Evolutionary conservation across 2,329 filamentous ascomycete genomes (phyloP).

Genomic region (Raffaelea deltoideospora): DNA sequence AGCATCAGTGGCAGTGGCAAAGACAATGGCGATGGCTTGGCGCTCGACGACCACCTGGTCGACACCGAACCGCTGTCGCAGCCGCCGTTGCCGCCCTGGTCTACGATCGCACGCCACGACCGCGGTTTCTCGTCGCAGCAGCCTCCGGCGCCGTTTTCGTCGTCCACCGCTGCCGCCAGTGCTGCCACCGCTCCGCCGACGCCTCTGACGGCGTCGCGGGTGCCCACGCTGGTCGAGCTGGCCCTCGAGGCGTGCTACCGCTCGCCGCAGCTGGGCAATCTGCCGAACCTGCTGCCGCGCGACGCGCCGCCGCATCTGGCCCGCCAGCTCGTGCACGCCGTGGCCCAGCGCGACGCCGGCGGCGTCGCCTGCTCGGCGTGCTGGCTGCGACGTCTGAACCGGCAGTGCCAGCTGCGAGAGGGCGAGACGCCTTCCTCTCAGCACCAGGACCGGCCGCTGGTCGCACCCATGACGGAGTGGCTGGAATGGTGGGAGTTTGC

Average conservation of each 20-base stretch:
- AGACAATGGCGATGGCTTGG: too few species aligned
- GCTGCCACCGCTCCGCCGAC: not conserved
- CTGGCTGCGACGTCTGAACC: too few species aligned
- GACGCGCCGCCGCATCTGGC: conserved; percentile 23
- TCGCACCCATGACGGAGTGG: conserved; percentile 39
- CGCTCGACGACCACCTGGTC: too few species aligned
- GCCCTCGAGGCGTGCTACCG: conserved; percentile 31
- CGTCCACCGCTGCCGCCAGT: not conserved
- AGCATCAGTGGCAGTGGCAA: too few species aligned
- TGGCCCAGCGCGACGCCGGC: conserved; percentile 28
- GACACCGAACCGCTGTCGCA: not conserved
- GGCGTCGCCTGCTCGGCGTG: conserved; percentile 38
- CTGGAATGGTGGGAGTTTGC: conserved; percentile 42
- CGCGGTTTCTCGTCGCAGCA: too few species aligned
- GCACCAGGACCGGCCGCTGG: conserved; percentile 22
- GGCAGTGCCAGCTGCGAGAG: too few species aligned
- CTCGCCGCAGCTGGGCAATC: conserved; percentile 24
- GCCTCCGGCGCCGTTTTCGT: not conserved
- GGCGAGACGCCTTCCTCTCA: too few species aligned
- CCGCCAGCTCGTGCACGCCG: conserved; percentile 23
- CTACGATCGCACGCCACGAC: too few species aligned
- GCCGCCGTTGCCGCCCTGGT: too few species aligned
- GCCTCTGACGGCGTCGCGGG: conserved; percentile 10
- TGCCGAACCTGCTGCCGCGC: conserved; percentile 26
- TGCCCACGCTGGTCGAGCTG: conserved; percentile 36